These are phyloP conservation scores for Carex scoparia DNA, from an alignment of 176 grass and related monocot species.

Conservation along the genomic window DNA sequence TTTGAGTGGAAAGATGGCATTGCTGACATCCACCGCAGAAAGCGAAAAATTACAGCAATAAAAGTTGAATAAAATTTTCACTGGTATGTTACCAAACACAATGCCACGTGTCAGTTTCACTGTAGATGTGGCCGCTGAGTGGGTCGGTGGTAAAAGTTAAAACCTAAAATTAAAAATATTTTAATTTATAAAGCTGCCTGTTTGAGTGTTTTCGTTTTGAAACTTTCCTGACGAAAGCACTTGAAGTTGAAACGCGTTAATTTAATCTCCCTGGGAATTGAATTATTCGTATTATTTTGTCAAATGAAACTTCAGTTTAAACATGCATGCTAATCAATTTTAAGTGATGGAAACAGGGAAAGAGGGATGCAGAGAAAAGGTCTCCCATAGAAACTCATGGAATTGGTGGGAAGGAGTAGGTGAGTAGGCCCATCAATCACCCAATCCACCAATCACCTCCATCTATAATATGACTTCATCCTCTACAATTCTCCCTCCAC, in stretches of 20 bases:
- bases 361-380: not conserved
- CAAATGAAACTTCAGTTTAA: not conserved
- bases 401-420: constrained; percentile 11
- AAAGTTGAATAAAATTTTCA: not conserved
- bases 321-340: not conserved
- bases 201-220: not conserved
- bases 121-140: not conserved
- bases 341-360: not conserved
- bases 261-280: not conserved
- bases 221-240: not conserved
- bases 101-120: not conserved
- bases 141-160: not conserved
- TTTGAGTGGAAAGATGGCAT: too few species aligned
- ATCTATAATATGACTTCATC: not conserved
- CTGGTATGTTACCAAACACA: not conserved
- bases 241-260: not conserved
- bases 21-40: too few species aligned
- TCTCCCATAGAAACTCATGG: not conserved
- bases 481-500: not conserved
- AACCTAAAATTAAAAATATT: not conserved
- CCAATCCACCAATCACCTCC: constrained; percentile 16
- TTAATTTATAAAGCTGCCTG: not conserved
- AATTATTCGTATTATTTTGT: not conserved
- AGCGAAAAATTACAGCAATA: too few species aligned
- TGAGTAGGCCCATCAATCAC: constrained; percentile 8